Conservation (phyloP, 2,329 filamentous ascomycete genomes). For the Botrytis elliptica region DNA sequence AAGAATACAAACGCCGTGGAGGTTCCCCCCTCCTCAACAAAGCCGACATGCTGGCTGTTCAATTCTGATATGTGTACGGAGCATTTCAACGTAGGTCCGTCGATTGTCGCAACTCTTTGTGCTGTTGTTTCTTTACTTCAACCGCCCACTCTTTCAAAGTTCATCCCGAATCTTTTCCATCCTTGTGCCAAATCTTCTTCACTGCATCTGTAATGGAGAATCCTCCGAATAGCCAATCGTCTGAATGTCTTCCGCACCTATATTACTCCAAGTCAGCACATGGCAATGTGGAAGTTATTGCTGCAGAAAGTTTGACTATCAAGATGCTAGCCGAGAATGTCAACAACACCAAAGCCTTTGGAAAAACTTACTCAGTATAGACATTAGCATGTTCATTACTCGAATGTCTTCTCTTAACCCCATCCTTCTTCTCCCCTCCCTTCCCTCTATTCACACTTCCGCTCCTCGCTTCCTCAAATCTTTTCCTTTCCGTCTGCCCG, state of each 20-base stretch:
- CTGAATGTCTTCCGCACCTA: constrained; percentile 24
- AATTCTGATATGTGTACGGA: background rate
- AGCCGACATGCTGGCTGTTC: too few species aligned
- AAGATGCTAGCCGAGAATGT: background rate
- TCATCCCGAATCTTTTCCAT: constrained; percentile 16
- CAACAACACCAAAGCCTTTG: background rate
- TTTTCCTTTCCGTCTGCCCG: background rate
- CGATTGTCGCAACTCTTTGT: background rate
- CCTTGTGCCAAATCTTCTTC: constrained; percentile 24
- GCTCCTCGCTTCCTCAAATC: background rate
- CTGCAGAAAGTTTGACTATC: background rate
- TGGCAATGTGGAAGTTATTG: background rate
- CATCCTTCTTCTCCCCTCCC: constrained; percentile 17
- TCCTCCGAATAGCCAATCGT: constrained; percentile 26
- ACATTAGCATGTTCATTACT: constrained; percentile 20
- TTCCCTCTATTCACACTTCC: background rate
- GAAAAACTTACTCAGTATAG: constrained; percentile 22
- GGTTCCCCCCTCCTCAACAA: background rate
- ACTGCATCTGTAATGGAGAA: constrained; percentile 18
- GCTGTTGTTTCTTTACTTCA: background rate
- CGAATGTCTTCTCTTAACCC: constrained; percentile 12
- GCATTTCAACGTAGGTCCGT: background rate
- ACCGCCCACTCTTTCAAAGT: background rate
- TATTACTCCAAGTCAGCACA: background rate
- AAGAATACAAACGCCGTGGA: background rate